Percentiles rank a stretch among this genome's conserved stretches.
Conservation (phyloP, 192 early-diverging fungal species). For the Coemansia sp. region DNA sequence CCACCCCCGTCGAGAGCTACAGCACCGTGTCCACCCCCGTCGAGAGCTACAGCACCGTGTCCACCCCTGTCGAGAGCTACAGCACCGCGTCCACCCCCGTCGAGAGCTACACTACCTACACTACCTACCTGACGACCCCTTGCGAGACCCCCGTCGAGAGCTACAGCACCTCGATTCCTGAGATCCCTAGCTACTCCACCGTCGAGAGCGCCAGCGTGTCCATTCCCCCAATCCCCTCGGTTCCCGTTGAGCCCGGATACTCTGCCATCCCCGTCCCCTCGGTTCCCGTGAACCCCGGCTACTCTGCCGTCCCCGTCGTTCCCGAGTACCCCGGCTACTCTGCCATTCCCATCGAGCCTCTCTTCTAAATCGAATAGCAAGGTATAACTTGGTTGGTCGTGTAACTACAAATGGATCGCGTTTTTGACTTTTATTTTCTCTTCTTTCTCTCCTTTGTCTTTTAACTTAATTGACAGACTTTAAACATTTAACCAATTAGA, state of each 20-base stretch:
- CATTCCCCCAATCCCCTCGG: background rate
- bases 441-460: no score
- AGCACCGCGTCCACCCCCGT: constrained; percentile 11
- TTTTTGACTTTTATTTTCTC: no score
- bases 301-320: constrained; percentile 8
- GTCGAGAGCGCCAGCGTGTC: background rate
- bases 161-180: constrained; percentile 11
- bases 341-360: background rate
- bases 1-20: background rate
- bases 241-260: constrained; percentile 6
- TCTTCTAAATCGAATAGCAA: background rate
- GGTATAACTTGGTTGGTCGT: background rate
- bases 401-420: no score
- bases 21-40: background rate
- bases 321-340: background rate
- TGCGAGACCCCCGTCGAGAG: constrained; percentile 12
- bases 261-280: constrained; percentile 12
- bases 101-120: constrained; percentile 19
- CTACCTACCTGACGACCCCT: background rate
- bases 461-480: no score
- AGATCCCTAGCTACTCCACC: constrained; percentile 19
- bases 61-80: constrained; percentile 20
- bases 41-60: background rate
- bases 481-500: no score
- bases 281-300: background rate